phyloP scores from a whole-genome alignment of 164 flowering plant genomes.

The Malania oleifera region DNA sequence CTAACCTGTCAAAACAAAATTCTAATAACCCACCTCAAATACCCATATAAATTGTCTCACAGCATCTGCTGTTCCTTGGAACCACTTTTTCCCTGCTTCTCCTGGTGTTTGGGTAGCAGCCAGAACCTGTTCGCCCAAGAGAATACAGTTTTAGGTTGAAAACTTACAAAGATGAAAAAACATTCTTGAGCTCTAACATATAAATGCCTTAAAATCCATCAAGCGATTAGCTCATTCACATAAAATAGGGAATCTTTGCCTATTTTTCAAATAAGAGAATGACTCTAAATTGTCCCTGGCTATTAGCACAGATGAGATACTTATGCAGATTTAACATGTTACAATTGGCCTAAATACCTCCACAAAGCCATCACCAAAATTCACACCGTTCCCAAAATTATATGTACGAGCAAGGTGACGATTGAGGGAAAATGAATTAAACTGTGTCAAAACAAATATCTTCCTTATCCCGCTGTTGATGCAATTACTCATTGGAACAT shows the following conservation, averaged over 20 bases:
- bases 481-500: conserved; percentile 92
- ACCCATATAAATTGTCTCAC: conserved; percentile 89
- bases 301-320: background rate
- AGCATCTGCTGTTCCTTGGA: conserved; percentile 99
- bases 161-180: background rate
- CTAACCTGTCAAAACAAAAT: conserved; percentile 2
- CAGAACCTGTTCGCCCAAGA: conserved; percentile 43
- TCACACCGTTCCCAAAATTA: conserved; percentile 63
- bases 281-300: background rate
- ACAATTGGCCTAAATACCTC: conserved; percentile 39
- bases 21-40: conserved; percentile 50
- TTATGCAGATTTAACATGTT: background rate
- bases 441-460: conserved; percentile 86
- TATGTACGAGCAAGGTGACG: conserved; percentile 79
- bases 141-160: background rate
- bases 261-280: no score
- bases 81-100: conserved; percentile 79
- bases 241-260: background rate
- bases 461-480: conserved; percentile 81
- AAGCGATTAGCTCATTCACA: background rate
- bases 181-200: background rate
- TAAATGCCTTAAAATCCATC: background rate
- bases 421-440: conserved; percentile 82
- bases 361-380: conserved; percentile 78
- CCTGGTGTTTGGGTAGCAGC: conserved; percentile 94